phyloP scores from a whole-genome alignment of 805 yeast genomes.

The Nematodospora valgi region DNA sequence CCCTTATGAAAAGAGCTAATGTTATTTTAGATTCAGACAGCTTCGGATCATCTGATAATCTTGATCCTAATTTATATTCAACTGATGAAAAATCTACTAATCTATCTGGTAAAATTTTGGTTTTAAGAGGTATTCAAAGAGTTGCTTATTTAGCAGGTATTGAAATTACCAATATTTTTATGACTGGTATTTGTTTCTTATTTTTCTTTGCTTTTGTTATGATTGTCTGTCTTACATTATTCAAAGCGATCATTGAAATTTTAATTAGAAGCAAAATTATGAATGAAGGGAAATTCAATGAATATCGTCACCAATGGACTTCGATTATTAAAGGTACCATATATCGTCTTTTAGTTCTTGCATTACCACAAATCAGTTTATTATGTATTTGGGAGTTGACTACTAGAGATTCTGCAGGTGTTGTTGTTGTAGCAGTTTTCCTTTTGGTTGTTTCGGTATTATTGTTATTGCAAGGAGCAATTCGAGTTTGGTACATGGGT shows the following conservation, averaged over 20 bases:
- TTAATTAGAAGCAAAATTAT: conserved; percentile 55
- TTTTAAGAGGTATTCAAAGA: conserved; percentile 88
- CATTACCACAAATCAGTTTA: conserved; percentile 83
- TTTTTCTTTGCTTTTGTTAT: conserved; percentile 68
- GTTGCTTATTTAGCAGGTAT: conserved; percentile 82
- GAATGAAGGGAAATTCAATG: conserved; percentile 63
- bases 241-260: conserved; percentile 68
- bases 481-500: conserved; percentile 73
- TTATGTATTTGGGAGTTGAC: conserved; percentile 89
- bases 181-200: conserved; percentile 84
- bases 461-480: conserved; percentile 68
- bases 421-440: conserved; percentile 74
- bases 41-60: conserved; percentile 39
- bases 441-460: conserved; percentile 56
- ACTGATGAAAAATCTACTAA: conserved; percentile 63
- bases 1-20: conserved; percentile 24
- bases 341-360: conserved; percentile 76
- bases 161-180: conserved; percentile 80
- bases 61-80: conserved; percentile 55
- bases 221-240: conserved; percentile 52
- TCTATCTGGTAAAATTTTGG: conserved; percentile 65
- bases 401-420: conserved; percentile 77
- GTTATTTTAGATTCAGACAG: conserved; percentile 42
- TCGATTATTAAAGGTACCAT: conserved; percentile 84
- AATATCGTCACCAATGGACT: conserved; percentile 80